Evolutionary conservation across 345 rosid species (phyloP).

Genomic region (Aethionema arabicum): DNA sequence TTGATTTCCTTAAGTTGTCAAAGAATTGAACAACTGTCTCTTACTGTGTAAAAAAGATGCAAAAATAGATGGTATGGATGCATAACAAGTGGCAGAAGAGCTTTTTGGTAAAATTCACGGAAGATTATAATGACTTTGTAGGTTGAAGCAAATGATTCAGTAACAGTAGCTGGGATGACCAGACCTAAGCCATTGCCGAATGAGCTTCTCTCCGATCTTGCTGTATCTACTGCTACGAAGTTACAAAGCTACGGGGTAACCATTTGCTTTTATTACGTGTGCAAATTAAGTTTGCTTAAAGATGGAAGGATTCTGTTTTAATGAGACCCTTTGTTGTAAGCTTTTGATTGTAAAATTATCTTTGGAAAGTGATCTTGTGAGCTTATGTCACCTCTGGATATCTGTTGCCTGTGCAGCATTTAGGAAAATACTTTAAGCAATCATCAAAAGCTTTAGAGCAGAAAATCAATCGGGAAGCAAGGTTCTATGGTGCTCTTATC

Average conservation of each 20-base stretch:
- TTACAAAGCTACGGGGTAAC: conserved; percentile 82
- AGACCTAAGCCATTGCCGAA: conserved; percentile 73
- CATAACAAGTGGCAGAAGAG: conserved; percentile 2
- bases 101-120: not conserved
- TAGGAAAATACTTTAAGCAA: conserved; percentile 90
- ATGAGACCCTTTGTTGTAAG: conserved; percentile 1
- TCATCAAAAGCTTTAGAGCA: conserved; percentile 86
- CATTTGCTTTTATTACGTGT: conserved; percentile 13
- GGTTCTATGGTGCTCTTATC: conserved; percentile 93
- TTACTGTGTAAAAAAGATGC: not conserved
- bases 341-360: not conserved
- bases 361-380: conserved; percentile 12
- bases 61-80: not conserved
- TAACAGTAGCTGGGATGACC: conserved; percentile 76
- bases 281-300: not conserved
- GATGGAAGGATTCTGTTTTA: not conserved
- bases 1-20: not conserved
- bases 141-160: conserved; percentile 92
- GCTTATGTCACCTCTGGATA: conserved; percentile 11
- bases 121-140: conserved; percentile 22
- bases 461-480: conserved; percentile 81
- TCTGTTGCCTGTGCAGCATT: conserved; percentile 49
- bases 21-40: not conserved
- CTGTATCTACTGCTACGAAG: conserved; percentile 90
- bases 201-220: conserved; percentile 74